phyloP scores from a whole-genome alignment of 768 basidiomycete genomes.

The Russula griseocarnosa region DNA sequence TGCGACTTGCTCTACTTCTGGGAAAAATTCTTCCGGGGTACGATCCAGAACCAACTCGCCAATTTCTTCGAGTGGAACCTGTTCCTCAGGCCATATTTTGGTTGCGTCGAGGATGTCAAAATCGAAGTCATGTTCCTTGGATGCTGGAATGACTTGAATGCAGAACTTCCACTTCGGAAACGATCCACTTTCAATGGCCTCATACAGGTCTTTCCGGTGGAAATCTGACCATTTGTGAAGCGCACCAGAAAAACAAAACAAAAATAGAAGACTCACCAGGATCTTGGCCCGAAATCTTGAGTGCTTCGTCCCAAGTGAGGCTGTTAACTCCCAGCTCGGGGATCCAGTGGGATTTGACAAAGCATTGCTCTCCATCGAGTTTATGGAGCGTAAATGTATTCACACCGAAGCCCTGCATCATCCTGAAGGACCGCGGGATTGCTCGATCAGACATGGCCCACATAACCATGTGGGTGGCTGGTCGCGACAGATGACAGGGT shows the following conservation, averaged over 20 bases:
- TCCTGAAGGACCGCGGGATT: slow-evolving; percentile 79
- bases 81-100: slow-evolving; percentile 80
- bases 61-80: slow-evolving; percentile 71
- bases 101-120: slow-evolving; percentile 87
- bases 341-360: slow-evolving; percentile 87
- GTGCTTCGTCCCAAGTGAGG: slow-evolving; percentile 84
- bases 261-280: slow-evolving; percentile 46
- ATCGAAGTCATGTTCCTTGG: slow-evolving; percentile 74
- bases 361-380: slow-evolving; percentile 57
- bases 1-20: slow-evolving; percentile 85
- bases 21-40: slow-evolving; percentile 70
- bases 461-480: slow-evolving; percentile 70
- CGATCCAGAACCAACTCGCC: slow-evolving; percentile 69
- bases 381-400: slow-evolving; percentile 81
- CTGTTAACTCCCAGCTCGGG: slow-evolving; percentile 81
- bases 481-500: background rate
- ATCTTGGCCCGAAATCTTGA: slow-evolving; percentile 80
- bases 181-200: slow-evolving; percentile 70
- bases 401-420: slow-evolving; percentile 88
- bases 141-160: slow-evolving; percentile 67
- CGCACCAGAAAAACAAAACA: background rate
- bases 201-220: slow-evolving; percentile 80
- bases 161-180: slow-evolving; percentile 78
- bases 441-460: slow-evolving; percentile 85
- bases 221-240: slow-evolving; percentile 37